Percentiles rank a stretch among this genome's conserved stretches.
Conservation (phyloP, 768 basidiomycete genomes). For the Leccinum longicurvipes region DNA sequence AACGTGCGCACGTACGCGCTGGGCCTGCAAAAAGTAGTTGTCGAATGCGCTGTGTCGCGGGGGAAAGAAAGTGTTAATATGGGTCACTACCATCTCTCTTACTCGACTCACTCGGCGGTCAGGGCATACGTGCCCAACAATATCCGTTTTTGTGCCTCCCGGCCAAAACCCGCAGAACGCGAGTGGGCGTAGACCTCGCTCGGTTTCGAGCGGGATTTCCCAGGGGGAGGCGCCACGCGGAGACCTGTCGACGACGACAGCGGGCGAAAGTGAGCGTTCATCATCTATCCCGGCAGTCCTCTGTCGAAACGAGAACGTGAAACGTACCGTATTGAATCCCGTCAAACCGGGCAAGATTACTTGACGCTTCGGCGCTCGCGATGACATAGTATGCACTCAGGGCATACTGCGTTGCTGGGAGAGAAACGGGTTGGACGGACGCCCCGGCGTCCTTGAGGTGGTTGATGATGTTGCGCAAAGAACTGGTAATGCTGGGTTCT, state of each 20-base stretch:
- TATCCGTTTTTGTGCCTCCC: constrained; percentile 83
- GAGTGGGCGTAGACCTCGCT: constrained; percentile 60
- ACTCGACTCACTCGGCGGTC: constrained; percentile 72
- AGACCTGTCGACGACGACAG: constrained; percentile 38
- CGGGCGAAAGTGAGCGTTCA: not conserved
- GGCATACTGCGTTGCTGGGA: constrained; percentile 68
- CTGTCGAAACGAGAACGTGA: constrained; percentile 7
- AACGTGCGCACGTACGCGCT: constrained; percentile 70
- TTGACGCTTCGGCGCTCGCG: constrained; percentile 90
- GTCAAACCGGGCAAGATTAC: constrained; percentile 87
- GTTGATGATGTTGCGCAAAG: constrained; percentile 45
- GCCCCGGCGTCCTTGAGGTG: constrained; percentile 55
- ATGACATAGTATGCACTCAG: constrained; percentile 96
- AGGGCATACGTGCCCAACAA: constrained; percentile 89
- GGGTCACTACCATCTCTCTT: not conserved
- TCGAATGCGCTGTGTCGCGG: constrained; percentile 74
- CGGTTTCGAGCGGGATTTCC: constrained; percentile 45
- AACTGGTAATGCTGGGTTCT: constrained; percentile 39
- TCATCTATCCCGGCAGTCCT: not conserved
- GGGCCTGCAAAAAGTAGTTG: constrained; percentile 94
- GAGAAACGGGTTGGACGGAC: constrained; percentile 62
- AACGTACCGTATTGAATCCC: constrained; percentile 79
- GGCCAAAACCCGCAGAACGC: constrained; percentile 71
- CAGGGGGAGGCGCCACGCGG: constrained; percentile 43
- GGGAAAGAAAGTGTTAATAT: not conserved